Base-by-base conservation (phyloP, 805 yeast species). In the Hyphopichia homilentoma region DNA sequence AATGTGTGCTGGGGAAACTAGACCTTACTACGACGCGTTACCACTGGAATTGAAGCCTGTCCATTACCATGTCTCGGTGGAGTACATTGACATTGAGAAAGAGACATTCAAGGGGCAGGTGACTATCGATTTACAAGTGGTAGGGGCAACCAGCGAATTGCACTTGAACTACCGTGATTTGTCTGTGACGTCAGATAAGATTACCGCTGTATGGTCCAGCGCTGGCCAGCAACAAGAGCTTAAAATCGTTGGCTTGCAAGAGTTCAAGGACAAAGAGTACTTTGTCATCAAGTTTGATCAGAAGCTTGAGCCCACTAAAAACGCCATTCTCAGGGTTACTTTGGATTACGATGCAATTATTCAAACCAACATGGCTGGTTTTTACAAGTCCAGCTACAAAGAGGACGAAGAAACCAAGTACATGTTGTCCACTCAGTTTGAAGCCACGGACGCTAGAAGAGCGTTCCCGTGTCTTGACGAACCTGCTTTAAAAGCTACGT, bases 21-120 rank as follows among this genome's bases (percentile, higher is more conserved):
- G 21, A 28, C 54, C 55, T 5, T 64, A 64, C 45, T 65, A 65
- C 42, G 65, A 65, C 40, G 69, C 77, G 4, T 74, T 79, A 39
- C 94, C 85, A 46, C 65, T 66, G 30, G 65, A 73, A 33, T 82
- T 88, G 39, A 70, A 70, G 38, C 97, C 98, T 21, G 46, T 63
- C 21, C 84, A 84, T 58, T 90, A 93, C 54, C 74, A 77, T 34
- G 56, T 93, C 12, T 36, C 59, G 21, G 70, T 78, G 13, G 61
- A 79, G 33, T 81, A 79, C 47, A 87, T 94, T 23, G 73, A 80
- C 46, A 55, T 68, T 18, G 55, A 46, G 6, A 57, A 58, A 21
- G 70, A 68, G 41, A 52, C 68, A 1, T 79, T 70, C 47, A 47
- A 46, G 2, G 85, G 84, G 5, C 40, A 40, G 3, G 78, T 73